Evolutionary conservation across 805 yeast species (phyloP).

Genomic region (Wickerhamomyces tratensis): DNA sequence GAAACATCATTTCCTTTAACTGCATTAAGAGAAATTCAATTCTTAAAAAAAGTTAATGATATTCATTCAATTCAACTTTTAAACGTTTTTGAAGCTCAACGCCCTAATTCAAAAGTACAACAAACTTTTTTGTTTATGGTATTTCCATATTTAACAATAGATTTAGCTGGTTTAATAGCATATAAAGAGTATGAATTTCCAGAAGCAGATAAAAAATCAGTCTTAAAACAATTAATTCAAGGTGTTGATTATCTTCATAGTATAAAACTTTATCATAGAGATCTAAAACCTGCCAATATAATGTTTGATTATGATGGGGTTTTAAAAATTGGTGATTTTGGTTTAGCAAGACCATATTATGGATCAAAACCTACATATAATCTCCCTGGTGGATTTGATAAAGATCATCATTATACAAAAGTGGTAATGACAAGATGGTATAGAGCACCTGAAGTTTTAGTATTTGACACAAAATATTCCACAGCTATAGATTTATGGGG

Average conservation of each 20-base stretch:
- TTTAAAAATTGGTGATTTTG: slow-evolving; percentile 91
- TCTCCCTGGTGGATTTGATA: slow-evolving; percentile 33
- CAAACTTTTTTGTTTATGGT: slow-evolving; percentile 66
- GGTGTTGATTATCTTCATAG: slow-evolving; percentile 80
- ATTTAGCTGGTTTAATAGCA: slow-evolving; percentile 80
- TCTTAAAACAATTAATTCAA: slow-evolving; percentile 64
- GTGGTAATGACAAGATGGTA: slow-evolving; percentile 96
- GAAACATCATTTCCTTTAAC: slow-evolving; percentile 71
- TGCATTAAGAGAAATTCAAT: slow-evolving; percentile 85
- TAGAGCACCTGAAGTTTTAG: slow-evolving; percentile 85
- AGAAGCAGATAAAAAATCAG: slow-evolving; percentile 69
- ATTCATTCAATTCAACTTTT: slow-evolving; percentile 64
- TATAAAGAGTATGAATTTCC: slow-evolving; percentile 59
- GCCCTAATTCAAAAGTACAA: slow-evolving; percentile 7
- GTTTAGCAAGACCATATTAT: slow-evolving; percentile 70
- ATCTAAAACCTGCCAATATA: slow-evolving; percentile 93
- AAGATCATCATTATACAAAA: slow-evolving; percentile 37
- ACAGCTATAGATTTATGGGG: slow-evolving; percentile 99
- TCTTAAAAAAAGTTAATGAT: slow-evolving; percentile 62
- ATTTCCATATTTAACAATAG: slow-evolving; percentile 87
- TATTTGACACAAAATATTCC: slow-evolving; percentile 81
- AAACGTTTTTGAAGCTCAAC: slow-evolving; percentile 63
- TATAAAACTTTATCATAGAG: slow-evolving; percentile 62
- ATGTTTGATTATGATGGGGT: slow-evolving; percentile 68
- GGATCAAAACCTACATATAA: slow-evolving; percentile 49